Evolutionary conservation across 805 yeast genomes (phyloP).

Genomic region (Maudiozyma serrabonitensis): DNA sequence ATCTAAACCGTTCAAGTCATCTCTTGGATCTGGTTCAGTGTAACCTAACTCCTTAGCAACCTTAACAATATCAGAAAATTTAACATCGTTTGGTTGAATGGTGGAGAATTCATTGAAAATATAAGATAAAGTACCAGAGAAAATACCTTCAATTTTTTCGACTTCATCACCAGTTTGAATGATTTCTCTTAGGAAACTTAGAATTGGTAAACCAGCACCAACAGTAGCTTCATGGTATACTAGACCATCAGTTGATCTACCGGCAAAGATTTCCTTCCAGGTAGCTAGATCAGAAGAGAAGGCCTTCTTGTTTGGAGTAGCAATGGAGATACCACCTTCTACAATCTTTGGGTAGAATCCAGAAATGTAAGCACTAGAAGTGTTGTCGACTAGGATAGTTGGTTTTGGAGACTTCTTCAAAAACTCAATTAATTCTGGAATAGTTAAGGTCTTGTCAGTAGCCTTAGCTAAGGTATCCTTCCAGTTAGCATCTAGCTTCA

Average conservation of each 20-base stretch:
- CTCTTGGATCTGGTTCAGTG: conserved; percentile 99
- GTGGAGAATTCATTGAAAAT: conserved; percentile 91
- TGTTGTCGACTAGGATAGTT: conserved; percentile 84
- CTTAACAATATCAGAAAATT: conserved; percentile 82
- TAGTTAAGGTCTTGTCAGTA: conserved; percentile 37
- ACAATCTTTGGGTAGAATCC: conserved; percentile 66
- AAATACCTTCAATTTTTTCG: conserved; percentile 87
- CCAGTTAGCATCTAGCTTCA: conserved; percentile 50
- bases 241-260: conserved; percentile 45
- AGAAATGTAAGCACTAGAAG: conserved; percentile 76
- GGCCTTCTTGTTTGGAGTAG: conserved; percentile 98
- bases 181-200: conserved; percentile 80
- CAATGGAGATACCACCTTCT: conserved; percentile 74
- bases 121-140: conserved; percentile 91
- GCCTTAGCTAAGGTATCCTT: conserved; percentile 38
- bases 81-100: conserved; percentile 45
- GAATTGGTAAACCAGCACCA: conserved; percentile 95
- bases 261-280: conserved; percentile 73
- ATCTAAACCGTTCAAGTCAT: conserved; percentile 94
- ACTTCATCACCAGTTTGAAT: conserved; percentile 89
- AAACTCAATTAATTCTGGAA: conserved; percentile 50
- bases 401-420: conserved; percentile 62
- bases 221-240: conserved; percentile 98
- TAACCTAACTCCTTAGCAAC: conserved; percentile 87
- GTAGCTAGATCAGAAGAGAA: conserved; percentile 66